Evolutionary conservation across 2,329 filamentous ascomycete species (phyloP).

Genomic region (Cordyceps cateniannulata): DNA sequence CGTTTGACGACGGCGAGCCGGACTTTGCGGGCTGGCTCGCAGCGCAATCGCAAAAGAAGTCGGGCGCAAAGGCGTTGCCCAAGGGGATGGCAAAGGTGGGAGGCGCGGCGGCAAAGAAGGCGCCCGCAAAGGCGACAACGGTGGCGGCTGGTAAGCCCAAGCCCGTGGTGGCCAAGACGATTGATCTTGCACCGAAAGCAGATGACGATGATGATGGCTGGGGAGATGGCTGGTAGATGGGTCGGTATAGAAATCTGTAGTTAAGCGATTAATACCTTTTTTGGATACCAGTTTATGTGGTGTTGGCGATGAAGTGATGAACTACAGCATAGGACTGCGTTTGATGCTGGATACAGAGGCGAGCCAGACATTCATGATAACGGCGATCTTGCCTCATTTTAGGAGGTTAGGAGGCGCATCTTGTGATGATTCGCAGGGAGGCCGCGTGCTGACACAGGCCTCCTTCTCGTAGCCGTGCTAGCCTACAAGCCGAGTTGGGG

Average conservation of each 20-base stretch:
- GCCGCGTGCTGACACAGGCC: too few relatives aligned
- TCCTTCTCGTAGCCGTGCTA: too few relatives aligned
- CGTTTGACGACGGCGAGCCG: slow-evolving; percentile 81
- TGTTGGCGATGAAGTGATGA: neutral
- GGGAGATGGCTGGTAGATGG: slow-evolving; percentile 57
- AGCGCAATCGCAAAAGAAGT: slow-evolving; percentile 74
- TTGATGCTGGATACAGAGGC: too few relatives aligned
- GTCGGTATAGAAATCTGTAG: neutral
- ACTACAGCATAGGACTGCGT: too few relatives aligned
- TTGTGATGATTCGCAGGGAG: too few relatives aligned
- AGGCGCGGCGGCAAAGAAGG: slow-evolving; percentile 33
- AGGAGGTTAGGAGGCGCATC: too few relatives aligned
- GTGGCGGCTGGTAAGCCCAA: slow-evolving; percentile 37
- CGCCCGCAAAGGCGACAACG: slow-evolving; percentile 37
- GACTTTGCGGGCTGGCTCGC: slow-evolving; percentile 96
- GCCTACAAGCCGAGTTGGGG: too few relatives aligned
- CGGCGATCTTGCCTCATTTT: too few relatives aligned
- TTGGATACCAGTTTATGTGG: neutral
- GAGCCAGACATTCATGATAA: too few relatives aligned
- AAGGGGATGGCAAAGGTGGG: slow-evolving; percentile 70
- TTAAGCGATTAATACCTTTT: neutral
- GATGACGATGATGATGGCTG: slow-evolving; percentile 57
- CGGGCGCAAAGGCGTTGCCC: slow-evolving; percentile 59
- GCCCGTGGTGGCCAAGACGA: slow-evolving; percentile 53
- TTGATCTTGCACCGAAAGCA: slow-evolving; percentile 60